phyloP scores from a whole-genome alignment of 2,329 filamentous ascomycete genomes.

The Trichothecium roseum region DNA sequence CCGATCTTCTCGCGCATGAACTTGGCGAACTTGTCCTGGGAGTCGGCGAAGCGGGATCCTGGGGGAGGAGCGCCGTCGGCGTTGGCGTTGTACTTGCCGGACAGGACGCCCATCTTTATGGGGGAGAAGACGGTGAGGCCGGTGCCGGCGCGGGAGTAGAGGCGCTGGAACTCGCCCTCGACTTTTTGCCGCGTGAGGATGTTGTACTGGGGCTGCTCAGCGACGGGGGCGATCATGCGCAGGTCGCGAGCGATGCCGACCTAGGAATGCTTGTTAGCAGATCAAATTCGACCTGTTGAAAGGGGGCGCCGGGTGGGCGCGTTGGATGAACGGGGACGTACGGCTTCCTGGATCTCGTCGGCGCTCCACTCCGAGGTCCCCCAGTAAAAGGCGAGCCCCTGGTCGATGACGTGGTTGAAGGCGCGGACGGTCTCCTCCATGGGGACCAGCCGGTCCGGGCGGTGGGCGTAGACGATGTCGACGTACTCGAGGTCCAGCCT shows the following conservation, averaged over 20 bases:
- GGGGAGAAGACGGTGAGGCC: slow-evolving; percentile 55
- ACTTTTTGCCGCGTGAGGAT: slow-evolving; percentile 51
- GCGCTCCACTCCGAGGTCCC: slow-evolving; percentile 61
- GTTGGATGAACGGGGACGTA: slow-evolving; percentile 6
- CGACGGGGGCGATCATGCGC: slow-evolving; percentile 49
- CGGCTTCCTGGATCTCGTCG: slow-evolving; percentile 54
- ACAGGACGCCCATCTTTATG: slow-evolving; percentile 45
- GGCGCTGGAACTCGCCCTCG: slow-evolving; percentile 50
- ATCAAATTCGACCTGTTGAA: no score
- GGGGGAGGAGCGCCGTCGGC: slow-evolving; percentile 38
- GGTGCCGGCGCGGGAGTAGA: slow-evolving; percentile 48
- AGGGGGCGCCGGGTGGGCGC: neutral
- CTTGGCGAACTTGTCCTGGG: slow-evolving; percentile 46
- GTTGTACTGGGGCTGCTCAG: slow-evolving; percentile 62
- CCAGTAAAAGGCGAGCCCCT: slow-evolving; percentile 62
- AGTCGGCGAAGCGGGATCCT: slow-evolving; percentile 46
- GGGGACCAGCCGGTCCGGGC: slow-evolving; percentile 55
- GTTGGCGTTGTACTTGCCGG: slow-evolving; percentile 54
- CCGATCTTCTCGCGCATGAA: slow-evolving; percentile 36
- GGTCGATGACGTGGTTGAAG: slow-evolving; percentile 61
- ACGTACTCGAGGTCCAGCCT: slow-evolving; percentile 51
- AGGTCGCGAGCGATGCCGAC: slow-evolving; percentile 49
- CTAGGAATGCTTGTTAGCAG: slow-evolving; percentile 8
- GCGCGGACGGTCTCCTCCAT: slow-evolving; percentile 62
- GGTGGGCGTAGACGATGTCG: slow-evolving; percentile 60